Evolutionary conservation across 176 grass and related monocot species (phyloP).

Genomic region (Carex pumila): DNA sequence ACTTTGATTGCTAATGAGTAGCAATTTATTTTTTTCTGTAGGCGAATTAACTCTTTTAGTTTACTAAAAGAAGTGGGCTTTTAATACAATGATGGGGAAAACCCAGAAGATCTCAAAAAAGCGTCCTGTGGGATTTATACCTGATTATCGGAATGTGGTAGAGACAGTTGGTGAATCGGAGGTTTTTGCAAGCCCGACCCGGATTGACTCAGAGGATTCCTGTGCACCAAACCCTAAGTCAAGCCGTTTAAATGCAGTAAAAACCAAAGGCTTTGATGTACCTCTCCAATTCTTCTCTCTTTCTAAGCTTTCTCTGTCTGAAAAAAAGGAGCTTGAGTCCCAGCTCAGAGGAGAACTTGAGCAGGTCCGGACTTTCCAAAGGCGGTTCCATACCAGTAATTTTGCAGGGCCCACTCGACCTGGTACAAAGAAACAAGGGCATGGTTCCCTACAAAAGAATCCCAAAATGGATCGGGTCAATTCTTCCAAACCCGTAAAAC

Average conservation of each 20-base stretch:
- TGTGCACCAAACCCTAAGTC: slow-evolving; percentile 69
- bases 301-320: slow-evolving; percentile 35
- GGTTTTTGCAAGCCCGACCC: slow-evolving; percentile 35
- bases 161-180: slow-evolving; percentile 68
- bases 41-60: neutral
- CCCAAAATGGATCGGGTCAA: slow-evolving; percentile 36
- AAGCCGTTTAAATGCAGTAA: slow-evolving; percentile 28
- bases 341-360: slow-evolving; percentile 55
- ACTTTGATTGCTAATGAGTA: neutral
- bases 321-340: slow-evolving; percentile 50
- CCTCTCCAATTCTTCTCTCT: slow-evolving; percentile 41
- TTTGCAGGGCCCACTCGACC: slow-evolving; percentile 13
- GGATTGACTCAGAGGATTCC: slow-evolving; percentile 63
- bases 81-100: slow-evolving; percentile 77
- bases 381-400: slow-evolving; percentile 29
- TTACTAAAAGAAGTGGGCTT: neutral
- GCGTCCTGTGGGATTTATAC: slow-evolving; percentile 64
- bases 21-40: neutral
- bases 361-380: slow-evolving; percentile 45
- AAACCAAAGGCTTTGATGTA: slow-evolving; percentile 38
- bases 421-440: neutral
- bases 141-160: slow-evolving; percentile 64
- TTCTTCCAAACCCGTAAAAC: slow-evolving; percentile 43
- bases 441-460: slow-evolving; percentile 9
- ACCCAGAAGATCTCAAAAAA: slow-evolving; percentile 81